Conservation (phyloP, 495 filamentous ascomycete species). For the Penicillium coprophilum region DNA sequence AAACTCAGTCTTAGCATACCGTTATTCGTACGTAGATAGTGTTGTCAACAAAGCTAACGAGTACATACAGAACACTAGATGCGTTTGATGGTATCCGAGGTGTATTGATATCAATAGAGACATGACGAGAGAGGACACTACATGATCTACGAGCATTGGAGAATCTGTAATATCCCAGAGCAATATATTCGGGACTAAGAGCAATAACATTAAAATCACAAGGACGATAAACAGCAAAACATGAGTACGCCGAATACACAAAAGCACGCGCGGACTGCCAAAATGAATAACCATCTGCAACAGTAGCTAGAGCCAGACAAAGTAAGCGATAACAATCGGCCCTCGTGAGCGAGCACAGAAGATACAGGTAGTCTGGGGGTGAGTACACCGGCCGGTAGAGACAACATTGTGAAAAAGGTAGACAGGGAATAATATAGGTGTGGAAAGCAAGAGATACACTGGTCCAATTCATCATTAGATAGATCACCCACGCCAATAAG, state of each 20-base stretch:
- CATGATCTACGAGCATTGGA: not conserved
- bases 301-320: conserved; percentile 13
- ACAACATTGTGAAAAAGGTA: conserved; percentile 19
- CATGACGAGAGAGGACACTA: not conserved
- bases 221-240: not conserved
- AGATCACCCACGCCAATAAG: not conserved
- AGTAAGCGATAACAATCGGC: conserved; percentile 14
- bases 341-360: conserved; percentile 15
- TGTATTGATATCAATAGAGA: not conserved
- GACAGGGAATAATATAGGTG: conserved; percentile 20
- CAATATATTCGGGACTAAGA: not conserved
- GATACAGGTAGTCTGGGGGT: conserved; percentile 18
- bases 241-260: conserved; percentile 4
- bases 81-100: too few relatives aligned
- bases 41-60: too few relatives aligned
- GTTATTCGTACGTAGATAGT: too few relatives aligned
- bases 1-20: too few relatives aligned
- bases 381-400: conserved; percentile 2
- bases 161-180: not conserved
- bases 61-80: too few relatives aligned
- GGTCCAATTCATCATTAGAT: conserved; percentile 7
- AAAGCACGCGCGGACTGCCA: conserved; percentile 4
- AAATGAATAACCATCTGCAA: conserved; percentile 18
- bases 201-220: not conserved
- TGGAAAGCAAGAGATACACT: not conserved